These are phyloP conservation scores for Rubia yunnanensis DNA, from an alignment of 257 asterid species.

Conservation along the genomic window DNA sequence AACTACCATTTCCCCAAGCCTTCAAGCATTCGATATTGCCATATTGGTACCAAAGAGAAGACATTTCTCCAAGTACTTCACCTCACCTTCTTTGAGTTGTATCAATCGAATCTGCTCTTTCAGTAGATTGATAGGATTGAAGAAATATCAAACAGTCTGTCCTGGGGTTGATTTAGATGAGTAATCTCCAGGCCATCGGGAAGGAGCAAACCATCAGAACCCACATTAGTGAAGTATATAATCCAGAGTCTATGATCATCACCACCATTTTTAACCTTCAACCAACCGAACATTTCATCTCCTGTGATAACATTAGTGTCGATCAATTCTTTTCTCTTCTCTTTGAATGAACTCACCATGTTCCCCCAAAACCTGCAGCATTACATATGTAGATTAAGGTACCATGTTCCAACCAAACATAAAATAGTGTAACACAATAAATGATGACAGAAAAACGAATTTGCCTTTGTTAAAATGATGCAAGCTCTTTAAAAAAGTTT, in stretches of 20 bases:
- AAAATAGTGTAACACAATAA: too few species aligned
- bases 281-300: too few species aligned
- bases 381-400: too few species aligned
- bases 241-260: conserved; percentile 51
- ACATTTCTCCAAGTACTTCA: conserved; percentile 54
- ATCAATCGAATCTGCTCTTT: conserved; percentile 74
- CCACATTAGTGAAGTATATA: conserved; percentile 61
- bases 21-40: conserved; percentile 26
- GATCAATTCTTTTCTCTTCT: too few species aligned
- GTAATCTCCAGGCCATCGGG: conserved; percentile 68
- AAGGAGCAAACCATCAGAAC: conserved; percentile 59
- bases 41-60: conserved; percentile 46
- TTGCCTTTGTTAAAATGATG: too few species aligned
- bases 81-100: conserved; percentile 62
- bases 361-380: conserved; percentile 68
- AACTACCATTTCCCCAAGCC: conserved; percentile 71
- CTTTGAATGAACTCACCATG: conserved; percentile 50
- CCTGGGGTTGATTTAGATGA: conserved; percentile 70
- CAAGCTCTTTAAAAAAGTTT: too few species aligned
- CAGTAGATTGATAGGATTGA: conserved; percentile 69
- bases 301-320: too few species aligned
- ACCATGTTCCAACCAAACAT: too few species aligned
- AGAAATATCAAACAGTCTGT: conserved; percentile 82
- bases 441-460: too few species aligned
- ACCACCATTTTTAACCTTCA: too few species aligned